These are phyloP conservation scores for Tetrapyrgos nigripes DNA, from an alignment of 1,284 basidiomycete species.

Conservation along the genomic window DNA sequence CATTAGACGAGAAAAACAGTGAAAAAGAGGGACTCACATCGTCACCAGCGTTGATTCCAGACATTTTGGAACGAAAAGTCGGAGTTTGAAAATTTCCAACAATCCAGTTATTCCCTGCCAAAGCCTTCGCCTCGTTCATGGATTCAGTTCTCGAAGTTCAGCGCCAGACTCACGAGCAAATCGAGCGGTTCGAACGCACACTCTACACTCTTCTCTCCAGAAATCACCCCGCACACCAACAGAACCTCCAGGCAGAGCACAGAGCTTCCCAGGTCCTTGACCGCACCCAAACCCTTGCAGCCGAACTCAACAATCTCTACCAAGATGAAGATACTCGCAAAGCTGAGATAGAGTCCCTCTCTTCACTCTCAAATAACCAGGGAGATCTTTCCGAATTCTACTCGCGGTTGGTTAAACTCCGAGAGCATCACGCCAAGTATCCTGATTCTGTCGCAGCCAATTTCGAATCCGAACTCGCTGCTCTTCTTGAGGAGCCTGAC, in stretches of 20 bases:
- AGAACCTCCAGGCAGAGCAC: conserved; percentile 81
- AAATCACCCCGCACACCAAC: conserved; percentile 65
- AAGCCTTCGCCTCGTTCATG: too few relatives aligned
- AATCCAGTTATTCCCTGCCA: too few relatives aligned
- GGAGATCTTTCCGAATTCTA: conserved; percentile 95
- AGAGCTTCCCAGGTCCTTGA: conserved; percentile 87
- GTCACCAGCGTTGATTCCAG: conserved; percentile 79
- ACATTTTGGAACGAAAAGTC: conserved; percentile 62
- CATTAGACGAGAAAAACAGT: conserved; percentile 9
- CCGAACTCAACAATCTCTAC: conserved; percentile 73
- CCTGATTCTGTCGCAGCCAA: conserved; percentile 84
- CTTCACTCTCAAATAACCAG: conserved; percentile 54
- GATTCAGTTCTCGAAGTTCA: conserved; percentile 93
- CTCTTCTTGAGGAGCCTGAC: conserved; percentile 76
- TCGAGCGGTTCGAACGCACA: conserved; percentile 86
- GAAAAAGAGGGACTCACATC: conserved; percentile 53
- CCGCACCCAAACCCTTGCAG: conserved; percentile 76
- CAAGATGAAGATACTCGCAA: conserved; percentile 74
- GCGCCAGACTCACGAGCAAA: conserved; percentile 94
- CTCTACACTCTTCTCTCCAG: conserved; percentile 76
- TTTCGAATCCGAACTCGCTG: conserved; percentile 82
- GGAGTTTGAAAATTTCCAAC: conserved; percentile 59
- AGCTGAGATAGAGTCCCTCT: conserved; percentile 67
- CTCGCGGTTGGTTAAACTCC: conserved; percentile 89
- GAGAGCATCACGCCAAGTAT: conserved; percentile 96